Base-by-base conservation (phyloP, 352 stramenopile species). In the Thalassiosira mediterranea region DNA sequence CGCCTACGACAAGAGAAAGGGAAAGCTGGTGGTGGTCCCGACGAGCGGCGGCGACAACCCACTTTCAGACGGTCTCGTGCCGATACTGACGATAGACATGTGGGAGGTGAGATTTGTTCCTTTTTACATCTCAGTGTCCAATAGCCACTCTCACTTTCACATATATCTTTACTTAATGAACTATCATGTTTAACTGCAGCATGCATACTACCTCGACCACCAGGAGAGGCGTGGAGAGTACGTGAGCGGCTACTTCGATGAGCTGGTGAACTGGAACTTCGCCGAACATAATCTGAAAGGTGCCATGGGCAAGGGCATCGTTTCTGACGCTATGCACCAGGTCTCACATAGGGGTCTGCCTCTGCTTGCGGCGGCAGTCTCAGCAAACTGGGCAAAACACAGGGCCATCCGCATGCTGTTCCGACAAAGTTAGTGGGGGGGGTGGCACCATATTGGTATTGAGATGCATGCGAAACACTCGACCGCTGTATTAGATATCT, bases 71-170 rank as follows among this genome's bases (percentile, higher is more conserved):
- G 96, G 95, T 25, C 89, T 97, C 29, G 88, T 97, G 19, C 95
- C 96, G 31, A 88, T 98, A 23, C 87, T 98, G 28, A 95, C 94
- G 49, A 96, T 98, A 71, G 96, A 98, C 73, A 95, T 98, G 54
- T 98, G 96, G 96, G 96, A 98, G 34, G 34, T 42, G 13, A 42
- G 34, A 42, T 42, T 7, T 42, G 7, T 42, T 42, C 13, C 7
- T 13, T 42, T 7, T 7, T 13, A 42, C 13, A 13, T 42, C 7
- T 42, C 34, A 42, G 34, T n/a, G n/a, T n/a, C n/a, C n/a, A n/a
- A n/a, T n/a, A n/a, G n/a, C n/a, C n/a, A n/a, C n/a, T n/a, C n/a
- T n/a, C n/a, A n/a, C n/a, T n/a, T n/a, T n/a, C n/a, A n/a, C n/a
- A n/a, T 42, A 13, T 42, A 13, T 42, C 34, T 42, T 42, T 42